phyloP scores from a whole-genome alignment of 164 flowering plant genomes.

The Aristolochia contorta region DNA sequence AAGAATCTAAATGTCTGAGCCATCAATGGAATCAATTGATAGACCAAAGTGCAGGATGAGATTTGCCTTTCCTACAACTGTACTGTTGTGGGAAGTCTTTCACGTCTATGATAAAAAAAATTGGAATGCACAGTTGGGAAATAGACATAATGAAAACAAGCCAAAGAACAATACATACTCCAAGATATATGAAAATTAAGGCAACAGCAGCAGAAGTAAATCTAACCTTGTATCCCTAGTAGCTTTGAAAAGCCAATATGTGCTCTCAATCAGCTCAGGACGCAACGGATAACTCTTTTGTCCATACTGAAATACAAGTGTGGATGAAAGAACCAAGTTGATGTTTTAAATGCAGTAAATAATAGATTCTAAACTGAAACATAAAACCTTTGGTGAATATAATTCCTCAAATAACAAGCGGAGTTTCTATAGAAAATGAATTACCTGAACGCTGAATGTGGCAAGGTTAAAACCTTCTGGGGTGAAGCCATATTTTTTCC shows the following conservation, averaged over 20 bases:
- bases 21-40: no score
- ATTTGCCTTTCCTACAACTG: no score
- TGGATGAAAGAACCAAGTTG: not conserved
- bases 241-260: constrained; percentile 98
- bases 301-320: constrained; percentile 53
- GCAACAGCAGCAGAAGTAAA: not conserved
- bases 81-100: no score
- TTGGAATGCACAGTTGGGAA: no score
- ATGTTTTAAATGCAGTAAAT: not conserved
- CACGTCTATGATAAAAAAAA: no score
- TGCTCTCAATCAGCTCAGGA: constrained; percentile 95
- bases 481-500: constrained; percentile 96
- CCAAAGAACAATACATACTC: not conserved
- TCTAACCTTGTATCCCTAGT: constrained; percentile 83
- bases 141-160: not conserved
- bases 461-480: constrained; percentile 99
- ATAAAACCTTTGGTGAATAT: no score
- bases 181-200: not conserved
- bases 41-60: no score
- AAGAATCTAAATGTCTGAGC: no score
- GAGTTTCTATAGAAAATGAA: not conserved
- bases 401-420: not conserved
- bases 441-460: constrained; percentile 86
- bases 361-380: no score
- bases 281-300: constrained; percentile 95